Base-by-base conservation (phyloP, 805 yeast species). In the Monosporozyma yasuniensis region DNA sequence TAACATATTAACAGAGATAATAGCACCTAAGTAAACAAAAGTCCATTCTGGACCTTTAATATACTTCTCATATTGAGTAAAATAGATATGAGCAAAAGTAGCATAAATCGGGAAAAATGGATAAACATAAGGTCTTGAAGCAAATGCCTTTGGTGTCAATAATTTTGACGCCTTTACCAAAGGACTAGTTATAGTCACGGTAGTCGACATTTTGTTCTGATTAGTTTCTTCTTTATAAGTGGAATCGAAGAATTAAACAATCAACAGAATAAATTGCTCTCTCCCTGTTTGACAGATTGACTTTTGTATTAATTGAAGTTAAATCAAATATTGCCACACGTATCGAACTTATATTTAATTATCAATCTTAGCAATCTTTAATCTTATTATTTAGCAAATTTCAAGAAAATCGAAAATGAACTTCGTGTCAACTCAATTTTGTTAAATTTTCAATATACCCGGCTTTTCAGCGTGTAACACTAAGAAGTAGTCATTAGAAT, bases 1-100 rank as follows among this genome's bases (percentile, higher is more conserved):
- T 64, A 91, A 72, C 42, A 82, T 71, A 63, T 91, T 95, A 51
- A 84, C 53, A 2, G 96, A 80, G 35, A 84, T 66, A 47, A 90
- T 73, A 5, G 89, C 67, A 52, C 95, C 84, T 22, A 88, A 72
- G 61, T 80, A 90, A 35, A 91, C 93, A 66, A 87, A 87, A 0
- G 98, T 93, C 98, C 99, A 93, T 70, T 91, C 99, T 44, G 84
- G 77, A 23, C 96, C 96, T 43, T 77, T 84, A 61, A 91, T 84
- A 64, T 87, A 87, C 51, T 69, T 72, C 51, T 91, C 98, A 66
- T 91, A 91, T 50, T 82, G 79, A 52, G 71, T 69, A 52, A 66
- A 60, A 65, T 86, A 91, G 38, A 87, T 65, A 59, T 84, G 80
- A 48, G 72, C 70, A 65, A 86, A 87, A 18, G 76, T 61, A 5